Evolutionary conservation across 2,329 filamentous ascomycete genomes (phyloP), one percentile per base, ranked within the genome.

Genomic region (Pseudocercospora musae): DNA sequence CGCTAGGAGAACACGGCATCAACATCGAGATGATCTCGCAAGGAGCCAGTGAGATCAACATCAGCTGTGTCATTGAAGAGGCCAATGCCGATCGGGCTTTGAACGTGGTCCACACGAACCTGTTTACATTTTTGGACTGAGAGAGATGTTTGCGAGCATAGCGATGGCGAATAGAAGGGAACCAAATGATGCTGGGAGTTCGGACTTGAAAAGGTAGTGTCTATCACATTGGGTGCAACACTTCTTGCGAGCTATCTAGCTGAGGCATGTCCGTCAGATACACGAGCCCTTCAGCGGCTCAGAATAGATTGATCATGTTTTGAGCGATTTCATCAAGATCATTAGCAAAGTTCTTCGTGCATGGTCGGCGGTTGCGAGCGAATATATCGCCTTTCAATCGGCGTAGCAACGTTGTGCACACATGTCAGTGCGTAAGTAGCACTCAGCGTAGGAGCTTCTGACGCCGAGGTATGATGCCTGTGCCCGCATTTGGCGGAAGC

Each of bases 11-110:
- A 74, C 90, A 96, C 75, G 90, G 91, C 71, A 88, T 99, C 74
- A 99, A 99, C 76, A 92, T 99, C 70, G 95, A 99, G 80, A 99
- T 99, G 95, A 99, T 99, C 69, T 96, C 92, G 23, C 95, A 99
- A 80, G 95, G 95, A 72, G 95, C 95, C 25, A 97, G 93, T 75
- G 95, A 99, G 81, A 99, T 99, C 79, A 99, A 98, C 77, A 99
- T 99, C 64, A 96, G 92, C 10, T 99, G 95, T 74, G 95, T 99
- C 50, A 96, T 99, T 75, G 92, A 96, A 72, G 91, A 92, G 69
- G 84, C 88, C 68, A 92, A 98, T 74, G 93, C 95, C 21, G 92
- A 93, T 69, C 87, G 95, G 69, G 95, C 95, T 31, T 89, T 99
- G 83, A 98, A 96, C 75, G 92, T 98, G 72, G 84, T 99, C 68